Evolutionary conservation across 805 yeast species (phyloP), one percentile per base, ranked within the genome.

Genomic region (Saturnispora quitensis): DNA sequence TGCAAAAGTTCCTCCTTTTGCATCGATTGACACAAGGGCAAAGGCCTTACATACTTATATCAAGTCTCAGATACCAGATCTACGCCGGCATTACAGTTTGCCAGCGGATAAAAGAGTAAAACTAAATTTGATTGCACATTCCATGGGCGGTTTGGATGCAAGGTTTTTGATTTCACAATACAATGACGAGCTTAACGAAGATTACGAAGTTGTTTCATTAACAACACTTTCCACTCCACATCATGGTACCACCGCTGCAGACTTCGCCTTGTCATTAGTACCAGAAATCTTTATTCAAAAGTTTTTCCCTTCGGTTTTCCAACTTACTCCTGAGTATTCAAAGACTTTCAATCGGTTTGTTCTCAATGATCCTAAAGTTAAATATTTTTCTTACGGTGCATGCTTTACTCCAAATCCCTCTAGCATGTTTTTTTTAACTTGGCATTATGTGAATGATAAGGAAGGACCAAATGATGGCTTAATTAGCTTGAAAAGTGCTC

Each of bases 101-200:
- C 67, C 61, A 13, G 55, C 56, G 10, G 58, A 60, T 15, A 63
- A 66, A 25, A 70, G 68, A 12, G 56, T 80, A 20, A 81, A 80
- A 53, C 73, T 89, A 15, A 90, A 90, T 61, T 64, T 89, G 43
- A 73, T 89, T 25, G 93, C 93, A 5, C 97, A 89, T 63, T 88
- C 96, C 0, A 89, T 89, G 97, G 97, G 97, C 5, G 97, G 97
- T 0, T 68, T 89, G 31, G 97, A 90, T 62, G 79, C 89, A 34
- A 69, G 97, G 48, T 87, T 81, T 62, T 66, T 90, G 56, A 85
- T 89, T 2, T 74, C 86, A 0, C 70, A 76, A 47, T 62, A 85
- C 3, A 66, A 71, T 46, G 68, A 73, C 25, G 62, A 69, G 35
- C 67, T 73, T 43, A 83, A 79, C 58, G 69, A 79, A 57, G 15